These are phyloP conservation scores for Handroanthus guayacan DNA, from an alignment of 257 asterid species.

Conservation along the genomic window DNA sequence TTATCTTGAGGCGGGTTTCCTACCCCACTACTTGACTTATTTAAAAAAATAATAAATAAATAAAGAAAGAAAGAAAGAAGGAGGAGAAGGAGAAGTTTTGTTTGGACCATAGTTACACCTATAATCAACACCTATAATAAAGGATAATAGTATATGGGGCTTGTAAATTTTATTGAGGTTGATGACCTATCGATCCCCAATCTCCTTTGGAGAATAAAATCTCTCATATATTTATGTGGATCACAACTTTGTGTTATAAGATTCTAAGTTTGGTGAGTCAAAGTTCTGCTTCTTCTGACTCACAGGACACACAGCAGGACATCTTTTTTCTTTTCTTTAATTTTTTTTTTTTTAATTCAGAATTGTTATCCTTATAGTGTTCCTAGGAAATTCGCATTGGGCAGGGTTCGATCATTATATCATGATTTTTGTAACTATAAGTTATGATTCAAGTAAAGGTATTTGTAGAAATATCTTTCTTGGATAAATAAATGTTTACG, in stretches of 20 bases:
- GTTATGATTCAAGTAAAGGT: no score
- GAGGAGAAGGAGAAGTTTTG: slow-evolving; percentile 3
- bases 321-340: neutral
- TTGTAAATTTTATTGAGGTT: neutral
- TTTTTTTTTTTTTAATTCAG: no score
- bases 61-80: no score
- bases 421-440: no score
- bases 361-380: no score
- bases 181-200: neutral
- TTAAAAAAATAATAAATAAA: slow-evolving; percentile 23
- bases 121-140: neutral
- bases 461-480: no score
- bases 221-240: neutral
- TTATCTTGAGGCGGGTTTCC: neutral
- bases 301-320: neutral
- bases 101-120: slow-evolving; percentile 41
- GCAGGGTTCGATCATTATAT: no score
- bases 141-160: neutral
- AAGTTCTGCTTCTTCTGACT: neutral
- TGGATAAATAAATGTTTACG: no score
- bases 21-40: slow-evolving; percentile 15
- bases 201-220: slow-evolving; percentile 23
- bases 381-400: no score
- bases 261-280: slow-evolving; percentile 17
- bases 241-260: slow-evolving; percentile 18